These are phyloP conservation scores for Tetrapyrgos nigripes DNA, from an alignment of 1,284 basidiomycete species.

Conservation along the genomic window DNA sequence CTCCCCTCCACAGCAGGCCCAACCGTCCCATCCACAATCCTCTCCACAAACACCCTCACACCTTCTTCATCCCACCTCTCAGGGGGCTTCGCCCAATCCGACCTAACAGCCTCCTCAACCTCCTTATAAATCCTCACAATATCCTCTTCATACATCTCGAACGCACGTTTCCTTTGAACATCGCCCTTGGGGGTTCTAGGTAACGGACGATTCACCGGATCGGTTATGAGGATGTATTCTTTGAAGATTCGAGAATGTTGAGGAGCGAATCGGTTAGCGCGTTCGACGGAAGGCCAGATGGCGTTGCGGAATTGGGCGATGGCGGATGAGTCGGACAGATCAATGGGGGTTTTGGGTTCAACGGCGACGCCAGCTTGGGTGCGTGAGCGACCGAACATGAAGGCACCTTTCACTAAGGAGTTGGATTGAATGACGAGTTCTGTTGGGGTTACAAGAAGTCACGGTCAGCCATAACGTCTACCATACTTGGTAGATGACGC, in stretches of 20 bases:
- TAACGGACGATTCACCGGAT: background rate
- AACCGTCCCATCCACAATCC: constrained; percentile 29
- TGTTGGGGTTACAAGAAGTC: too few relatives aligned
- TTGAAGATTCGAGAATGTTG: constrained; percentile 47
- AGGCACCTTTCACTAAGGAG: constrained; percentile 4
- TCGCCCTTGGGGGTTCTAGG: constrained; percentile 34
- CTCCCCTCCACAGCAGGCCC: constrained; percentile 21
- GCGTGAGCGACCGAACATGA: constrained; percentile 40
- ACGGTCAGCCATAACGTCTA: too few relatives aligned
- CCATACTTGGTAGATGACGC: too few relatives aligned
- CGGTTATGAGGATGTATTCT: constrained; percentile 27
- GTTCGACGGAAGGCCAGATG: constrained; percentile 42
- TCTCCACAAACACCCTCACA: background rate
- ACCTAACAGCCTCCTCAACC: background rate
- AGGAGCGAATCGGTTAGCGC: constrained; percentile 45
- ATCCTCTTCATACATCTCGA: constrained; percentile 4
- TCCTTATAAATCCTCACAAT: background rate
- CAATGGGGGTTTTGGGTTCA: constrained; percentile 28
- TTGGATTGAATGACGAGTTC: background rate
- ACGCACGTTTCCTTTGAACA: constrained; percentile 23
- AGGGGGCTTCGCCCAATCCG: background rate
- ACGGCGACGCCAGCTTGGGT: constrained; percentile 40
- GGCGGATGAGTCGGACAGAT: constrained; percentile 25
- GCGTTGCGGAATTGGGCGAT: constrained; percentile 29
- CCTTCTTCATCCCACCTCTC: background rate